Percentiles rank a stretch among this genome's conserved stretches.
These are phyloP conservation scores for Auriscalpium orientale DNA, from an alignment of 768 basidiomycete genomes.

Conservation along the genomic window DNA sequence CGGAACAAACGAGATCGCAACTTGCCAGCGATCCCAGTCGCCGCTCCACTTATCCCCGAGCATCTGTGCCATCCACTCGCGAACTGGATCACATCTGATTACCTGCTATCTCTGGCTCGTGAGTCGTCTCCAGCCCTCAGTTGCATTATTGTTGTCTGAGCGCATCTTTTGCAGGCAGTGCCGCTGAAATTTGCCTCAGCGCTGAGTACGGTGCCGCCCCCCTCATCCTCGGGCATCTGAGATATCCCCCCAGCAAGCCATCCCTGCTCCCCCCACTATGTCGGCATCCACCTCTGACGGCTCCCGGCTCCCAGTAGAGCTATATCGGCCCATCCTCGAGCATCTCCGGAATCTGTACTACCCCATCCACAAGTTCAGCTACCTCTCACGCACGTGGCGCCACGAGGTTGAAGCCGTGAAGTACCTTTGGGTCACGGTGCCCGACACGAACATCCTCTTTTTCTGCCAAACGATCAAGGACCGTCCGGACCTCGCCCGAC, in stretches of 20 bases:
- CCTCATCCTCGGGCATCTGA: not conserved
- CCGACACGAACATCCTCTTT: conserved; percentile 2
- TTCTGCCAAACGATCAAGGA: conserved; percentile 11
- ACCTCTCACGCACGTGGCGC: conserved; percentile 6
- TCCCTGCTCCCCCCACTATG: not conserved
- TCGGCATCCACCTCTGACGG: not conserved
- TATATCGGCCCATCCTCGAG: conserved; percentile 4
- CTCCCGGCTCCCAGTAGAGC: conserved; percentile 1
- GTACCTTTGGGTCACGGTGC: conserved; percentile 5
- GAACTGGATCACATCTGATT: not conserved
- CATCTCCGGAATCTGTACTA: not conserved
- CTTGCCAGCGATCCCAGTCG: too few relatives aligned
- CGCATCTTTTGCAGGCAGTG: not conserved
- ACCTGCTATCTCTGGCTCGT: not conserved
- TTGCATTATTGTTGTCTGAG: not conserved
- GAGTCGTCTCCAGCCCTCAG: not conserved
- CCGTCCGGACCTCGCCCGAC: conserved; percentile 10
- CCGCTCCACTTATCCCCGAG: too few relatives aligned
- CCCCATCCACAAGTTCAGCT: conserved; percentile 1
- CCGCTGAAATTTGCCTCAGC: not conserved
- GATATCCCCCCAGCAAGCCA: not conserved
- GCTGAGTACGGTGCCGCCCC: not conserved
- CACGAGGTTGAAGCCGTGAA: conserved; percentile 2
- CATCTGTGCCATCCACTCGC: too few relatives aligned
- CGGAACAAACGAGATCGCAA: too few relatives aligned